Percentiles rank a stretch among this genome's conserved stretches.
Conservation (phyloP, 805 yeast species). For the Cyberlindnera japonica region DNA sequence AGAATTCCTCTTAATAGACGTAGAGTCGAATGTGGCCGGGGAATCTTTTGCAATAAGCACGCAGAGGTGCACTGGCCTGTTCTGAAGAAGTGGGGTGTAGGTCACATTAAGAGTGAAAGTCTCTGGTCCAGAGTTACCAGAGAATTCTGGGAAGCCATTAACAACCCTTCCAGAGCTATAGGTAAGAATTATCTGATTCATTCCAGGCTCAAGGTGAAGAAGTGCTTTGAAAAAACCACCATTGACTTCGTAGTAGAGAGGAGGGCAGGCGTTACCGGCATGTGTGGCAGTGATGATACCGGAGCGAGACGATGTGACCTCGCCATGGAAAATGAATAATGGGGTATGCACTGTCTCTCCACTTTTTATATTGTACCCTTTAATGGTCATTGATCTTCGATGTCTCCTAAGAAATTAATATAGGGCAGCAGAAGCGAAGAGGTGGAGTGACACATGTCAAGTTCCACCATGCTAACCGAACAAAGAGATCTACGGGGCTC, state of each 20-base stretch:
- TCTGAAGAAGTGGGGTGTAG: slow-evolving; percentile 54
- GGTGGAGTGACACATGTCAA: no score
- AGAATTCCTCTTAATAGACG: slow-evolving; percentile 40
- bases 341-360: slow-evolving; percentile 48
- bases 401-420: no score
- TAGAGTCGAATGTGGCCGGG: slow-evolving; percentile 65
- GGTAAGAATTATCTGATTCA: slow-evolving; percentile 52
- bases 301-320: slow-evolving; percentile 23
- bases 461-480: no score
- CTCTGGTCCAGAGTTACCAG: slow-evolving; percentile 5
- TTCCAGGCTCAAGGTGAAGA: slow-evolving; percentile 67
- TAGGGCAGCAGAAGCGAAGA: no score
- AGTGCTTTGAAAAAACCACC: slow-evolving; percentile 71
- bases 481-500: no score
- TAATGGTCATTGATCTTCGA: no score
- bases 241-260: slow-evolving; percentile 66
- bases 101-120: slow-evolving; percentile 32
- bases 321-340: slow-evolving; percentile 47
- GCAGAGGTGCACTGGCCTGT: slow-evolving; percentile 81
- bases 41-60: slow-evolving; percentile 76
- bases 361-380: no score
- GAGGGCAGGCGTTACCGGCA: slow-evolving; percentile 47
- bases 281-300: slow-evolving; percentile 44
- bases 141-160: slow-evolving; percentile 30
- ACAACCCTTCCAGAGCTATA: slow-evolving; percentile 37